Evolutionary conservation across 1,284 basidiomycete species (phyloP), one percentile per base, ranked within the genome.

Genomic region (Puccinia triticina): DNA sequence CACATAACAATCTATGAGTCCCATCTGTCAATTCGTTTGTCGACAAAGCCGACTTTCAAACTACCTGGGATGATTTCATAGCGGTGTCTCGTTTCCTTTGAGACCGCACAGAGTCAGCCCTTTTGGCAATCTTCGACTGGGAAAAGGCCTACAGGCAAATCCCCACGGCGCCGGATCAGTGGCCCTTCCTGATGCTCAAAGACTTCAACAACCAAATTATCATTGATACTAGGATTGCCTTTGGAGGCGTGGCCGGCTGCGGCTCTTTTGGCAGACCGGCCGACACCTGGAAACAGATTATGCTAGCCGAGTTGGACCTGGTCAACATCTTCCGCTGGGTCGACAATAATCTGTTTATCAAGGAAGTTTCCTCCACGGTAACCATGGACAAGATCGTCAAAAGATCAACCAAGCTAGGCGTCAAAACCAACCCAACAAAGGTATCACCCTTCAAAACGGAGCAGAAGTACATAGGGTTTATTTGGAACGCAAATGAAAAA

Each of bases 391-490:
- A 66, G 4, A 29, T 66, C 18, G n/a, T 46, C 7, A 8, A 7
- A 8, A 46, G 43, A 14, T 46, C 43, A 8, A 46, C 7, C 14
- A 14, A 46, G 14, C 14, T 46, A 46, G 43, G 64, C 3, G 64
- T 67, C 18, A 21, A 40, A 3, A 67, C 32, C 2, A 67, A 67
- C 64, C 34, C 16, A 21, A 40, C 32, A 43, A 67, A 67, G 40
- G 3, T 40, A 32, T 40, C 32, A 2, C 12, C 11, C 18, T 67
- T 67, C 21, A 26, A 23, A 43, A 18, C 4, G 10, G 40, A 67
- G 40, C 64, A 67, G 21, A 67, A 67, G 18, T 67, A 29, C 40
- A 67, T 43, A 3, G 64, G 64, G 2, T 67, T 67, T 67, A 23
- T 40, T 2, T 67, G 64, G 64, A 37, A 67, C 40, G 34, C 14